Conservation (phyloP, 805 yeast species). For the Wickerhamiella qilinensis region DNA sequence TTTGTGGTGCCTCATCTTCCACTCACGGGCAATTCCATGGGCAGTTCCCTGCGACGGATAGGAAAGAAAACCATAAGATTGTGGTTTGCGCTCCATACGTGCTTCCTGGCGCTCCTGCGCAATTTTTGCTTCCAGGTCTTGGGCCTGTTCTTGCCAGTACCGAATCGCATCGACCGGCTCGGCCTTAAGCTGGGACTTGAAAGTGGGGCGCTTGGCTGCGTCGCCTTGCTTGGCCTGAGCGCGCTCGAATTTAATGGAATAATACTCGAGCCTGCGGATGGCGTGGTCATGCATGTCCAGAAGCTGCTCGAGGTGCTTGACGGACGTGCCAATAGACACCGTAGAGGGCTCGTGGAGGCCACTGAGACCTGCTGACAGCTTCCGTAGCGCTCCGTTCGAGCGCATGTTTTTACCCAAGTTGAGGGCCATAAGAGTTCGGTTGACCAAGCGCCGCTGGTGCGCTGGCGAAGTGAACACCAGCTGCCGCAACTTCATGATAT, state of each 20-base stretch:
- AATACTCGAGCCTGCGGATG: slow-evolving; percentile 16
- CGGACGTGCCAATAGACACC: slow-evolving; percentile 18
- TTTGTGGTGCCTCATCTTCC: slow-evolving; percentile 3
- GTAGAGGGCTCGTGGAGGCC: slow-evolving; percentile 1
- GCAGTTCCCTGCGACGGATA: slow-evolving; percentile 14
- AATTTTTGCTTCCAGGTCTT: slow-evolving; percentile 13
- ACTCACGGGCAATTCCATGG: slow-evolving; percentile 13
- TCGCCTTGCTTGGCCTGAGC: background rate
- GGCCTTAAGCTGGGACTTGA: background rate
- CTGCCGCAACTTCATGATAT: slow-evolving; percentile 16
- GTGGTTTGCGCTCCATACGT: slow-evolving; percentile 5
- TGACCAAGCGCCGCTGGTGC: slow-evolving; percentile 15
- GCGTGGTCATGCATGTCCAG: slow-evolving; percentile 14
- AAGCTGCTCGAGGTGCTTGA: slow-evolving; percentile 15
- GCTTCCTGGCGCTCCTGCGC: slow-evolving; percentile 11
- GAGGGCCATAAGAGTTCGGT: slow-evolving; percentile 20
- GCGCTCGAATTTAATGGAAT: background rate
- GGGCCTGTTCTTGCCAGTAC: slow-evolving; percentile 10
- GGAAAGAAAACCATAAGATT: slow-evolving; percentile 22
- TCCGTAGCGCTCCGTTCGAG: slow-evolving; percentile 15
- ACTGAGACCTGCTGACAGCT: slow-evolving; percentile 1
- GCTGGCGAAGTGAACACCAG: slow-evolving; percentile 10
- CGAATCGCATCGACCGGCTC: background rate
- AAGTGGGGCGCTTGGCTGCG: background rate
- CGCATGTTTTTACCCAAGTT: slow-evolving; percentile 18